Evolutionary conservation across 441 rosid genomes (phyloP).

Genomic region (Populus hybrid): DNA sequence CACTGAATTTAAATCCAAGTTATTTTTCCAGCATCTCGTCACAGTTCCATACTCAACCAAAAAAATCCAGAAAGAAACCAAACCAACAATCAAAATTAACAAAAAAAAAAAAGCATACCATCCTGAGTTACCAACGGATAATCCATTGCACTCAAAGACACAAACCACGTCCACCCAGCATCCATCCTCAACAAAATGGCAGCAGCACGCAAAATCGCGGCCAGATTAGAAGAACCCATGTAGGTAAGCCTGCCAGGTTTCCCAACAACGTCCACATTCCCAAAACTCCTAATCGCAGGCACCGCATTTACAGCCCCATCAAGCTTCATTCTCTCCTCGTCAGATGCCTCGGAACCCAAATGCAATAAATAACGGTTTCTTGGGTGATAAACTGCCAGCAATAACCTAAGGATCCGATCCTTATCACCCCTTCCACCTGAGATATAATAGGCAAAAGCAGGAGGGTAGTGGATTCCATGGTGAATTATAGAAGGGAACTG

Average conservation of each 20-base stretch:
- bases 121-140: slow-evolving; percentile 85
- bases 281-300: slow-evolving; percentile 66
- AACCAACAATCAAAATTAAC: slow-evolving; percentile 1
- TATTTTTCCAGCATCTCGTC: background rate
- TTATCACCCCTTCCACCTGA: slow-evolving; percentile 70
- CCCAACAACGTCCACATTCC: slow-evolving; percentile 83
- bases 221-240: slow-evolving; percentile 71
- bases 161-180: slow-evolving; percentile 84
- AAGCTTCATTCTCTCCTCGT: slow-evolving; percentile 63
- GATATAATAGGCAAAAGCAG: slow-evolving; percentile 88
- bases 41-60: background rate
- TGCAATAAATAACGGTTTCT: slow-evolving; percentile 86
- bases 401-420: slow-evolving; percentile 68
- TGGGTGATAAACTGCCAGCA: slow-evolving; percentile 91
- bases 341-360: slow-evolving; percentile 74
- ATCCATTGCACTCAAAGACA: slow-evolving; percentile 70
- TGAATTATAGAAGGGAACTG: slow-evolving; percentile 67
- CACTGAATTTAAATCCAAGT: background rate
- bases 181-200: slow-evolving; percentile 73
- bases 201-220: slow-evolving; percentile 71
- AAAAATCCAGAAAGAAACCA: background rate
- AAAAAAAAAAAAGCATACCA: slow-evolving; percentile 39
- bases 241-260: slow-evolving; percentile 61
- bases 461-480: slow-evolving; percentile 79
- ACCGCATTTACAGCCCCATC: slow-evolving; percentile 55